phyloP scores from a whole-genome alignment of 345 rosid genomes.

The Murraya koenigii region DNA sequence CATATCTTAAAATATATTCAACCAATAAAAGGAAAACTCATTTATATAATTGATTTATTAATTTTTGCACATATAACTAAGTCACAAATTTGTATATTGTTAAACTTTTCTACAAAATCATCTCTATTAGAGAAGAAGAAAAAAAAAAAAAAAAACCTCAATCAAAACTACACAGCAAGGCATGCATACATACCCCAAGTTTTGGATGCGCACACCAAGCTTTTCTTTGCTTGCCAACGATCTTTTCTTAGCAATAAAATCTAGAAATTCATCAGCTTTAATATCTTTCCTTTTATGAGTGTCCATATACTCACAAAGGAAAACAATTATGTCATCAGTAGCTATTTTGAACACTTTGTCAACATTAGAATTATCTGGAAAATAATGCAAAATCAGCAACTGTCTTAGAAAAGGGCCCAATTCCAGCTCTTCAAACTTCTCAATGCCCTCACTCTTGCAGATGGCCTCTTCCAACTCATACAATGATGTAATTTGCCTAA shows the following conservation, averaged over 20 bases:
- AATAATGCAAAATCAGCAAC: slow-evolving; percentile 65
- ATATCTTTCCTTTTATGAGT: slow-evolving; percentile 33
- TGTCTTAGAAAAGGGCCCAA: slow-evolving; percentile 76
- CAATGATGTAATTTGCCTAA: slow-evolving; percentile 60
- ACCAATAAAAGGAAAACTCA: not conserved
- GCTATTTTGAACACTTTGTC: slow-evolving; percentile 56
- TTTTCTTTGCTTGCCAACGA: slow-evolving; percentile 52
- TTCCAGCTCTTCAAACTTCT: slow-evolving; percentile 57
- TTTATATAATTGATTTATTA: not conserved
- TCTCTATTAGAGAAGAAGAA: not conserved
- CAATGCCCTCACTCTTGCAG: slow-evolving; percentile 66
- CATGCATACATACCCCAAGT: slow-evolving; percentile 55
- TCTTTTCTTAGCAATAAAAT: slow-evolving; percentile 55
- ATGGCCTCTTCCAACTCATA: slow-evolving; percentile 75
- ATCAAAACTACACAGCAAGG: slow-evolving; percentile 2
- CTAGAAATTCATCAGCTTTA: slow-evolving; percentile 56
- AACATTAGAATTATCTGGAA: slow-evolving; percentile 41
- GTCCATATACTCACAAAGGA: slow-evolving; percentile 47
- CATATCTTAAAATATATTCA: not conserved
- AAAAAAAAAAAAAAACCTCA: too few relatives aligned
- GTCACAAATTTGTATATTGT: not conserved
- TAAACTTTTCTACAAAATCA: not conserved
- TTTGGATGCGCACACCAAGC: slow-evolving; percentile 78
- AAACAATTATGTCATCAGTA: slow-evolving; percentile 51
- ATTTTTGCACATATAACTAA: not conserved